Base-by-base conservation (phyloP, 2,329 filamentous ascomycete genomes). In the Zopfia rhizophila region DNA sequence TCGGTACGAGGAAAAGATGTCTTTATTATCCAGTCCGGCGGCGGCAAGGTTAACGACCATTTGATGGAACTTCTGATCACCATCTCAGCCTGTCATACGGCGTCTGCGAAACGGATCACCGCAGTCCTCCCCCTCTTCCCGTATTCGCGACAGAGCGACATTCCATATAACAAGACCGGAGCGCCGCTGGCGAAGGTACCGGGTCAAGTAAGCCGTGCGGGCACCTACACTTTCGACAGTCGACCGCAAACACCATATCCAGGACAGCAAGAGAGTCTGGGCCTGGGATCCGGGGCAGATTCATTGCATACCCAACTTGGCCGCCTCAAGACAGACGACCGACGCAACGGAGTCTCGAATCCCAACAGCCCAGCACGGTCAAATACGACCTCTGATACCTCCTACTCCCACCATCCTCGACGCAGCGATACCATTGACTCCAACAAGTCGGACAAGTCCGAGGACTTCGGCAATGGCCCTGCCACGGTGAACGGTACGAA, bases 1-100 rank as follows among this genome's bases (percentile, higher is more conserved):
- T 96, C 91, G 11, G 94, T 99, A 38, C 89, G 94, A 62, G 94
- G 90, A 61, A 99, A 99, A 74, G 94, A 99, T 84, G 94, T 97
- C 71, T 99, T 95, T 78, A 97, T 97, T 70, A 91, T 99, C 65
- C 93, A 97, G 75, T 94, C 91, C 29, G 91, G 91, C 60, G 90
- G 90, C 60, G 91, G 91, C 55, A 89, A 89, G 64, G 90, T 97
- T 75, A 99, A 99, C 71, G 94, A 99, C 75, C 87, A 96, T 75
- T 85, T 99, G 56, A 89, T 99, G 78, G 94, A 99, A 70, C 86
- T 97, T 37, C 89, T 96, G 72, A 97, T 97, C 76, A 96, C 94
- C 77, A 93, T 97, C 63, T 96, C 91, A n/a, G 94, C 94, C 51
- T 97, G 94, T 84, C 96, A 96, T 76, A 88, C 89, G 10, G 91